Conservation (phyloP, 495 filamentous ascomycete genomes). For the Penicillium salamii region DNA sequence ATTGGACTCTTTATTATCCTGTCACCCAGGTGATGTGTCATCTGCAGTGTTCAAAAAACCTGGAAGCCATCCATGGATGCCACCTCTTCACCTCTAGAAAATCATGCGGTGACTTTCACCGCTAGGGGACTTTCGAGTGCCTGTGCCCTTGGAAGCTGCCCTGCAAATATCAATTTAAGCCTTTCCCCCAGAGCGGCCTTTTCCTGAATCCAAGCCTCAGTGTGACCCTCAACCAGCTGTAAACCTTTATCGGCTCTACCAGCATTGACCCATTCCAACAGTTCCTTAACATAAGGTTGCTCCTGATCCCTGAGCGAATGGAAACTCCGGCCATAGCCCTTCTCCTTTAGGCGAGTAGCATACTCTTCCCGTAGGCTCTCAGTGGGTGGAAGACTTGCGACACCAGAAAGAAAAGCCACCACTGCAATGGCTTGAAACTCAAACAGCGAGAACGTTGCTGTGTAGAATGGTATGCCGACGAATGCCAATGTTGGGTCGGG, state of each 20-base stretch:
- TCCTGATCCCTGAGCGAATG: slow-evolving; percentile 54
- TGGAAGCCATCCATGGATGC: too few relatives aligned
- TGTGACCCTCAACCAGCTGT: slow-evolving; percentile 41
- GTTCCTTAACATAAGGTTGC: slow-evolving; percentile 50
- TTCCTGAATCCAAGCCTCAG: slow-evolving; percentile 39
- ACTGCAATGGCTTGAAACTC: slow-evolving; percentile 64
- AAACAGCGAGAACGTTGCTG: slow-evolving; percentile 61
- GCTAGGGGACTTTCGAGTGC: slow-evolving; percentile 3
- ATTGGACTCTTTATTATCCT: too few relatives aligned
- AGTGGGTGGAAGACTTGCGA: slow-evolving; percentile 45
- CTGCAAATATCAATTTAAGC: slow-evolving; percentile 17
- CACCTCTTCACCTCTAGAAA: too few relatives aligned
- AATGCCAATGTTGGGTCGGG: slow-evolving; percentile 60
- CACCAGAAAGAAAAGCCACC: slow-evolving; percentile 53
- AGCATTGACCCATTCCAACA: slow-evolving; percentile 54
- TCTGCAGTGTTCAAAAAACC: too few relatives aligned
- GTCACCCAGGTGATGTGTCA: too few relatives aligned
- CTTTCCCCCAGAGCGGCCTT: slow-evolving; percentile 29
- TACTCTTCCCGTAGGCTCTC: slow-evolving; percentile 55
- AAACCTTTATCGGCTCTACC: slow-evolving; percentile 26
- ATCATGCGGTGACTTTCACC: slow-evolving; percentile 8
- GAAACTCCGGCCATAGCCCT: slow-evolving; percentile 51
- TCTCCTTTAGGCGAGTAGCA: slow-evolving; percentile 32
- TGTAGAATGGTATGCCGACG: slow-evolving; percentile 58
- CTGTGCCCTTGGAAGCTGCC: neutral